Percentiles rank a stretch among this genome's conserved stretches.
phyloP scores from a whole-genome alignment of 2,329 filamentous ascomycete genomes.

The Lachnellula hyalina region DNA sequence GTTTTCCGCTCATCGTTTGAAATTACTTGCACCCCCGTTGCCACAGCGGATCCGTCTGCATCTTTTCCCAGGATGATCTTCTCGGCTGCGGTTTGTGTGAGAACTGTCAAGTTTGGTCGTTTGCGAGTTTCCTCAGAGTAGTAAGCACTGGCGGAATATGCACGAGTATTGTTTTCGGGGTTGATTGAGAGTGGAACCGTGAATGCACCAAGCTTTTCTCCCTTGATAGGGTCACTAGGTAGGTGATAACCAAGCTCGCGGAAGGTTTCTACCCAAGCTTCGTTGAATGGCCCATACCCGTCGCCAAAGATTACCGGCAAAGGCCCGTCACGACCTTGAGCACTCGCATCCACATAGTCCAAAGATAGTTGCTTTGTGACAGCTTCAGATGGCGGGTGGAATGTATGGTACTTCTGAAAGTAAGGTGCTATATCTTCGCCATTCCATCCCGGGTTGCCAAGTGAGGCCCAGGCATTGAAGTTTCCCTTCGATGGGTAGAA shows the following conservation, averaged over 20 bases:
- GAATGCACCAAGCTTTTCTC: slow-evolving; percentile 1
- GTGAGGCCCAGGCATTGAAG: slow-evolving; percentile 34
- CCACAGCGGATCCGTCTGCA: neutral
- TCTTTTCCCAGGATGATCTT: slow-evolving; percentile 51
- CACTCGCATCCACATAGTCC: neutral
- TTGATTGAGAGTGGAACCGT: neutral
- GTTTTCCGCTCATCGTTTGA: slow-evolving; percentile 9
- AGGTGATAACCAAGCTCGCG: slow-evolving; percentile 1
- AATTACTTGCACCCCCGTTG: slow-evolving; percentile 11
- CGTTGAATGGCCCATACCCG: slow-evolving; percentile 1
- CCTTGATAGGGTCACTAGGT: slow-evolving; percentile 6
- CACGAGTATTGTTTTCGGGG: neutral
- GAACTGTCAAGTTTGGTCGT: slow-evolving; percentile 63
- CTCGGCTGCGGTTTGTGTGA: slow-evolving; percentile 80
- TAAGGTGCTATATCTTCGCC: slow-evolving; percentile 35
- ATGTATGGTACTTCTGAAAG: slow-evolving; percentile 24
- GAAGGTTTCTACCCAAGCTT: slow-evolving; percentile 11
- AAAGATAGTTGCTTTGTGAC: neutral
- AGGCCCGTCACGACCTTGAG: slow-evolving; percentile 13
- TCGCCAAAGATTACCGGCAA: slow-evolving; percentile 22
- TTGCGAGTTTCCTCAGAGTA: slow-evolving; percentile 2
- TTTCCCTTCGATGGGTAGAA: slow-evolving; percentile 21
- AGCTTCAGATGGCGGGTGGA: slow-evolving; percentile 3
- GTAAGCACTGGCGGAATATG: slow-evolving; percentile 15
- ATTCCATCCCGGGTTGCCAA: slow-evolving; percentile 39